Conservation (phyloP, 768 basidiomycete genomes). For the Paxillus involutus region DNA sequence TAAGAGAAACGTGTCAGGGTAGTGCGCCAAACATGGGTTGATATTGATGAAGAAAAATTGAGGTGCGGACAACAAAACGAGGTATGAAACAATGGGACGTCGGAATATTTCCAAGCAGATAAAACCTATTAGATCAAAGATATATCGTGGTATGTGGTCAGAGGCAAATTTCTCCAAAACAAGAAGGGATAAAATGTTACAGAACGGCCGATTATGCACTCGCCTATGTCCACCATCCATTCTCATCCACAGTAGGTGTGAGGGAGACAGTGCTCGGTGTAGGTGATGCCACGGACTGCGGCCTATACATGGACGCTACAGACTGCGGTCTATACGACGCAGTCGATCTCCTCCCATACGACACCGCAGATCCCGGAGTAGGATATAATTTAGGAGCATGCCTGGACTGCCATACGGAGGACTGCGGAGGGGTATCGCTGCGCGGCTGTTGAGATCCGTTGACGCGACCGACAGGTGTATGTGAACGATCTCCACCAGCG, state of each 20-base stretch:
- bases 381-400: conserved; percentile 43
- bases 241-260: conserved; percentile 65
- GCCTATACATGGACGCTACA: conserved; percentile 48
- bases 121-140: conserved; percentile 23
- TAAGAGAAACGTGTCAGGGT: background rate
- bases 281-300: conserved; percentile 56
- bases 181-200: background rate
- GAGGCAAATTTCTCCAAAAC: conserved; percentile 12
- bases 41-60: background rate
- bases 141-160: conserved; percentile 5
- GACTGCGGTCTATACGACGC: conserved; percentile 35
- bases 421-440: conserved; percentile 48
- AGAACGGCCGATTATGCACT: background rate
- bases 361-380: conserved; percentile 12
- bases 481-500: conserved; percentile 50
- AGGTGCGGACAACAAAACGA: conserved; percentile 6
- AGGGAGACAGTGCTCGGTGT: conserved; percentile 75
- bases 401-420: conserved; percentile 76
- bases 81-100: conserved; percentile 9
- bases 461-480: conserved; percentile 47
- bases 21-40: conserved; percentile 2
- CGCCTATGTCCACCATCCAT: conserved; percentile 74
- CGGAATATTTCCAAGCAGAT: background rate
- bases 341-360: conserved; percentile 16
- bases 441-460: conserved; percentile 30